Evolutionary conservation across 306 rosid genomes (phyloP).

Genomic region (Gleditsia sinensis): DNA sequence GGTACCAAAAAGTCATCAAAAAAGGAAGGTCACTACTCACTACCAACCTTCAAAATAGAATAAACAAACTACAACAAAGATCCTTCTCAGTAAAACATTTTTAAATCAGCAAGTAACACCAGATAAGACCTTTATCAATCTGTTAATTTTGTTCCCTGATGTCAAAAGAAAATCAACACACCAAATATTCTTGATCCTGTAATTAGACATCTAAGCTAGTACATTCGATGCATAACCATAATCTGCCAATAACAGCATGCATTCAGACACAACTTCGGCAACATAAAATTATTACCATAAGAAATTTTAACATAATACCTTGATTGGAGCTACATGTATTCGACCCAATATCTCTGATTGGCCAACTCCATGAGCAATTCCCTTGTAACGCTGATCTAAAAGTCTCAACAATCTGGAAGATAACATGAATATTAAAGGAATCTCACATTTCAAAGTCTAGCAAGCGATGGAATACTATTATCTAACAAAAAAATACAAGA

Average conservation of each 20-base stretch:
- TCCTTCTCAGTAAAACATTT: not conserved
- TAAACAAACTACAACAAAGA: not conserved
- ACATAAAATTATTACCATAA: constrained; percentile 5
- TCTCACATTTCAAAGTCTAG: constrained; percentile 24
- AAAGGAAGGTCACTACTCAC: not conserved
- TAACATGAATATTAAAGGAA: constrained; percentile 28
- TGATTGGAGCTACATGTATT: constrained; percentile 96
- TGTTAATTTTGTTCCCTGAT: constrained; percentile 1
- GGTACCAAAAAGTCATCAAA: not conserved
- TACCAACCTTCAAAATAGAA: not conserved
- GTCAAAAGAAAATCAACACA: not conserved
- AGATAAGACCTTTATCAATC: constrained; percentile 1
- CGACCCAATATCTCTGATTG: constrained; percentile 96
- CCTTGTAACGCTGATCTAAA: constrained; percentile 89
- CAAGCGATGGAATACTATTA: constrained; percentile 4
- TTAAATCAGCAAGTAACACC: not conserved
- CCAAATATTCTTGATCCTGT: not conserved
- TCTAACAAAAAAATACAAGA: not conserved
- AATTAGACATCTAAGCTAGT: not conserved
- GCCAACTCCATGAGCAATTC: constrained; percentile 98
- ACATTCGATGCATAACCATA: not conserved
- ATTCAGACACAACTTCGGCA: constrained; percentile 10
- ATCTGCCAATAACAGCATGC: not conserved
- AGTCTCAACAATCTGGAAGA: constrained; percentile 88
- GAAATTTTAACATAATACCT: constrained; percentile 53